Evolutionary conservation across 495 filamentous ascomycete genomes (phyloP).

Genomic region (Oleoguttula mirabilis): DNA sequence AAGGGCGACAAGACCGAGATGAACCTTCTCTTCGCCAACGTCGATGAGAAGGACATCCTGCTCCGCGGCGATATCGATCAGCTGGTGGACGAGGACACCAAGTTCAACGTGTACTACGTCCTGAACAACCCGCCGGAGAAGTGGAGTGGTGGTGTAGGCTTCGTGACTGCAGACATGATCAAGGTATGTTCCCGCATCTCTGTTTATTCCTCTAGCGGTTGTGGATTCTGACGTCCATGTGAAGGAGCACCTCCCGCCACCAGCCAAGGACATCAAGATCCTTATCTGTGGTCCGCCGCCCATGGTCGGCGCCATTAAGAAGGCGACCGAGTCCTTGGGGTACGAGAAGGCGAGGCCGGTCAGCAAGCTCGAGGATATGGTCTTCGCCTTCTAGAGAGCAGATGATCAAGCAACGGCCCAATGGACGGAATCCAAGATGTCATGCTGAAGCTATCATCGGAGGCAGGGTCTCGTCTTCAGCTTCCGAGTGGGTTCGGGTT

Average conservation of each 20-base stretch:
- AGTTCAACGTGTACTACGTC: constrained; percentile 82
- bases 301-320: constrained; percentile 97
- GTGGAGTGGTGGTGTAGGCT: constrained; percentile 85
- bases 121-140: constrained; percentile 87
- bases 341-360: constrained; percentile 85
- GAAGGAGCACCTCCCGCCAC: constrained; percentile 68
- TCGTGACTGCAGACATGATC: constrained; percentile 91
- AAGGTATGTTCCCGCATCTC: constrained; percentile 48
- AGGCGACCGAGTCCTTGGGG: constrained; percentile 74
- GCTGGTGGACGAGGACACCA: constrained; percentile 59
- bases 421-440: too few relatives aligned
- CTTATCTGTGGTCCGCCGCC: constrained; percentile 93
- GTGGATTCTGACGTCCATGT: background rate
- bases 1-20: constrained; percentile 72
- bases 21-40: constrained; percentile 92
- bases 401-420: too few relatives aligned
- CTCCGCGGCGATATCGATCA: constrained; percentile 80
- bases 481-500: too few relatives aligned
- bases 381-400: constrained; percentile 98
- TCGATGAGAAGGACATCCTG: constrained; percentile 83
- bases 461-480: too few relatives aligned
- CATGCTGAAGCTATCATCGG: too few relatives aligned
- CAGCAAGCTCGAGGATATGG: constrained; percentile 94
- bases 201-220: background rate
- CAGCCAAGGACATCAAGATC: constrained; percentile 80